Conservation (phyloP, 352 stramenopile species). For the Globisporangium mamillatum region DNA sequence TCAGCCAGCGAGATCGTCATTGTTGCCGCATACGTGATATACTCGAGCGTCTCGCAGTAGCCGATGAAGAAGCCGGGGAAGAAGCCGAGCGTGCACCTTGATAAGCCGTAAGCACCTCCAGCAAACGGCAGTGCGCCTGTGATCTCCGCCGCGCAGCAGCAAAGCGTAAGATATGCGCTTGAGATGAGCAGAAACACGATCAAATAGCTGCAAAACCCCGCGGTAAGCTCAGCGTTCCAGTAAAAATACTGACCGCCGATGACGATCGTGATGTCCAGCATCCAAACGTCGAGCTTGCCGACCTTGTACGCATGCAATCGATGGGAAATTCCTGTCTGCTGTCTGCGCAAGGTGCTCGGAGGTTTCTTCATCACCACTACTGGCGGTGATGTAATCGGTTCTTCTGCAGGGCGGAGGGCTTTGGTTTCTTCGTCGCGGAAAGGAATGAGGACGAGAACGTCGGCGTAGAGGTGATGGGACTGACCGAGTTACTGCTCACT, state of each 20-base stretch:
- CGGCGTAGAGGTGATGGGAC: not conserved
- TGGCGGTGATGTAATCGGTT: not conserved
- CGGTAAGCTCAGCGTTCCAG: constrained; percentile 27
- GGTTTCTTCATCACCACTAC: not conserved
- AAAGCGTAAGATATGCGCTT: constrained; percentile 27
- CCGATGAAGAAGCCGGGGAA: constrained; percentile 10
- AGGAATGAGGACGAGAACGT: constrained; percentile 9
- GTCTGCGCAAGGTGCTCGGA: not conserved
- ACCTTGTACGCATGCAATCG: constrained; percentile 31
- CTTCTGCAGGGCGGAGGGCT: not conserved
- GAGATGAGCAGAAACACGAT: constrained; percentile 22
- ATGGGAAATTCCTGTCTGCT: constrained; percentile 18
- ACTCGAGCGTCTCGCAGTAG: constrained; percentile 34
- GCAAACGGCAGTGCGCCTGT: constrained; percentile 31
- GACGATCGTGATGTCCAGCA: constrained; percentile 30
- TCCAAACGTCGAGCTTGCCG: constrained; percentile 37
- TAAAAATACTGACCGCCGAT: constrained; percentile 34
- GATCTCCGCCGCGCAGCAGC: constrained; percentile 29
- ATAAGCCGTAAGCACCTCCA: constrained; percentile 17
- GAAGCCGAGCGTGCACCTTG: constrained; percentile 17
- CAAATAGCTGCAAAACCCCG: constrained; percentile 24
- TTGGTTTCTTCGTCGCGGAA: not conserved
- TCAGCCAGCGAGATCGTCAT: constrained; percentile 30
- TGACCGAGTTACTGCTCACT: not conserved
- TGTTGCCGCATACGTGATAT: constrained; percentile 36